phyloP scores from a whole-genome alignment of 73 alveolate genomes.

The Paramecium sonneborni region DNA sequence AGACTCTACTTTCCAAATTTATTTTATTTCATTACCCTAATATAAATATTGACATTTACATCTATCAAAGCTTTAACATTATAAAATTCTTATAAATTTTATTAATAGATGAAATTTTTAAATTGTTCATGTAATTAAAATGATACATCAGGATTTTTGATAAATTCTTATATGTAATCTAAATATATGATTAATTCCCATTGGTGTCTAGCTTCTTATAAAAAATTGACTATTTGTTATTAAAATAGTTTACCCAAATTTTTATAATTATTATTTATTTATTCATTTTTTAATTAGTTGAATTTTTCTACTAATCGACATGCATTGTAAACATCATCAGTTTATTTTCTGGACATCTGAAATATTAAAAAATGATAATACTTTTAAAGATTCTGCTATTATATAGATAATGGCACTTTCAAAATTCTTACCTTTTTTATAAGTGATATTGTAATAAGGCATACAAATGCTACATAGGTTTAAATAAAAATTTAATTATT shows the following conservation, averaged over 20 bases:
- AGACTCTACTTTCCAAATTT: not conserved
- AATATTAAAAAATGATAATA: not conserved
- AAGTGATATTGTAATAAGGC: not conserved
- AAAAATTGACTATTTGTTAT: not conserved
- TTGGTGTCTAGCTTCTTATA: not conserved
- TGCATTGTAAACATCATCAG: not conserved
- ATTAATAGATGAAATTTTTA: not conserved
- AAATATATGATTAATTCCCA: slow-evolving; percentile 58
- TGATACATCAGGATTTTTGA: not conserved
- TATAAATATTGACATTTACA: not conserved
- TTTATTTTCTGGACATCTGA: slow-evolving; percentile 36
- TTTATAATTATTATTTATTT: not conserved
- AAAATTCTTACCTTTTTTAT: not conserved
- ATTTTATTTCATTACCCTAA: slow-evolving; percentile 37
- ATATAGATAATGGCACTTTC: not conserved
- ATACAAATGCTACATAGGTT: not conserved
- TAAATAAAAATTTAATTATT: not conserved
- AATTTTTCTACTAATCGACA: not conserved
- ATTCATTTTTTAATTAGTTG: not conserved
- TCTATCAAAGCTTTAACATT: slow-evolving; percentile 55
- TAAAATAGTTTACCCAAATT: not conserved
- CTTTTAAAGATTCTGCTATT: not conserved
- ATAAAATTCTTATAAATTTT: slow-evolving; percentile 8
- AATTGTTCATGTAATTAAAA: not conserved
- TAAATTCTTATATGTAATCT: not conserved